Conservation (phyloP, 225 moss, liverwort and hornwort species). For the Pleurozium schreberi region DNA sequence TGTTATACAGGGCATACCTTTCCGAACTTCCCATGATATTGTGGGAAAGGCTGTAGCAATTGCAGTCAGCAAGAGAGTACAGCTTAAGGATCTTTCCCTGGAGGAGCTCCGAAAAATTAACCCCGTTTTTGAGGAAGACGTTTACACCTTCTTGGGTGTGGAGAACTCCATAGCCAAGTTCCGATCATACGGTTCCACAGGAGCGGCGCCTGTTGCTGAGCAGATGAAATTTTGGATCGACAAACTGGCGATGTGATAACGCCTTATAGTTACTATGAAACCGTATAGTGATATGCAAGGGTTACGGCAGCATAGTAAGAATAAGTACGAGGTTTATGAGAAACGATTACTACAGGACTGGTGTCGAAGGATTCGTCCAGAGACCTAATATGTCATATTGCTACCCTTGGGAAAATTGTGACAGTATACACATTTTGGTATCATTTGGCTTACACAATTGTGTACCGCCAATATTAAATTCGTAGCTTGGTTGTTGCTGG, state of each 20-base stretch:
- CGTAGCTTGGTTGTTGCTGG: background rate
- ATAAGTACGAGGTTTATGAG: background rate
- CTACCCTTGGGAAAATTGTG: background rate
- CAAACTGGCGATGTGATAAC: constrained; percentile 31
- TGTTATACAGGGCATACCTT: constrained; percentile 67
- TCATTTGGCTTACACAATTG: background rate
- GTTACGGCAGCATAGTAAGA: background rate
- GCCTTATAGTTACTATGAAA: background rate
- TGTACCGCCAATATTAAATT: background rate
- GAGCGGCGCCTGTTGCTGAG: constrained; percentile 66
- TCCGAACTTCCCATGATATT: constrained; percentile 95
- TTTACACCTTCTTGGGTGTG: constrained; percentile 81
- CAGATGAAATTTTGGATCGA: constrained; percentile 77
- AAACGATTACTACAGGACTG: background rate
- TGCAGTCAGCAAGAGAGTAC: constrained; percentile 61
- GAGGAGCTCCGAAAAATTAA: constrained; percentile 60
- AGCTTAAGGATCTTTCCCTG: constrained; percentile 61
- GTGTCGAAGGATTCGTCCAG: background rate
- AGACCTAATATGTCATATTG: background rate
- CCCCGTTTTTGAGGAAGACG: constrained; percentile 64
- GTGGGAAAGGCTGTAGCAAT: constrained; percentile 86
- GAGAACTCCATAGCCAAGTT: constrained; percentile 89
- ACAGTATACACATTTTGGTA: background rate
- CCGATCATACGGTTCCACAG: constrained; percentile 80
- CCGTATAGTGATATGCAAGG: background rate